Evolutionary conservation across 2,329 filamentous ascomycete species (phyloP).

Genomic region (Microsporum audouinii): DNA sequence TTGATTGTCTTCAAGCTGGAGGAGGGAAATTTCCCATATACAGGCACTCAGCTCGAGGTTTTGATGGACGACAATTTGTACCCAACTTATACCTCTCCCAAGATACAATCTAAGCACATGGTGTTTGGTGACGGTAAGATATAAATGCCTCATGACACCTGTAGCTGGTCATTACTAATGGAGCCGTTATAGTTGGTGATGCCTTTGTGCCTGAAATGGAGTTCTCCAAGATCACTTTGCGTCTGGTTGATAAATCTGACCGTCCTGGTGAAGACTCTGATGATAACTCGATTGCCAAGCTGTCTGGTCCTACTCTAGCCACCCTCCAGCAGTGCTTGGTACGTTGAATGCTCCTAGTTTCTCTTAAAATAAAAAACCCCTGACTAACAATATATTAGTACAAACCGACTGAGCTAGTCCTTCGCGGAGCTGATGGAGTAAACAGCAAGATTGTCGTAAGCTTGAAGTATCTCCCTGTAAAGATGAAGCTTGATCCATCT

Average conservation of each 20-base stretch:
- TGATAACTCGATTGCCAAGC: constrained; percentile 65
- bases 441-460: constrained; percentile 76
- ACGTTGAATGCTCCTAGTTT: constrained; percentile 27
- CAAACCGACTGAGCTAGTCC: constrained; percentile 69
- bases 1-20: constrained; percentile 89
- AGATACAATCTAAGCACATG: constrained; percentile 55
- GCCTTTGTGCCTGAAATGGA: constrained; percentile 96
- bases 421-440: constrained; percentile 67
- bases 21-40: constrained; percentile 71
- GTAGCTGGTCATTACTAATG: constrained; percentile 15
- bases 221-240: constrained; percentile 82
- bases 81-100: constrained; percentile 73
- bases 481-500: constrained; percentile 85
- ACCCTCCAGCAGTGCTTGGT: constrained; percentile 80
- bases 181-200: constrained; percentile 53
- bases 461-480: constrained; percentile 85
- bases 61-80: constrained; percentile 92
- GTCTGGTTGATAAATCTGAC: constrained; percentile 69
- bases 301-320: constrained; percentile 74
- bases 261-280: constrained; percentile 55
- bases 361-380: background rate
- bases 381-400: constrained; percentile 44
- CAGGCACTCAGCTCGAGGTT: constrained; percentile 69
- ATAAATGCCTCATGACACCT: background rate
- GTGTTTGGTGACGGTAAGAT: constrained; percentile 69